Evolutionary conservation across 306 rosid genomes (phyloP), one percentile per base, ranked within the genome.

Genomic region (Cercis canadensis): DNA sequence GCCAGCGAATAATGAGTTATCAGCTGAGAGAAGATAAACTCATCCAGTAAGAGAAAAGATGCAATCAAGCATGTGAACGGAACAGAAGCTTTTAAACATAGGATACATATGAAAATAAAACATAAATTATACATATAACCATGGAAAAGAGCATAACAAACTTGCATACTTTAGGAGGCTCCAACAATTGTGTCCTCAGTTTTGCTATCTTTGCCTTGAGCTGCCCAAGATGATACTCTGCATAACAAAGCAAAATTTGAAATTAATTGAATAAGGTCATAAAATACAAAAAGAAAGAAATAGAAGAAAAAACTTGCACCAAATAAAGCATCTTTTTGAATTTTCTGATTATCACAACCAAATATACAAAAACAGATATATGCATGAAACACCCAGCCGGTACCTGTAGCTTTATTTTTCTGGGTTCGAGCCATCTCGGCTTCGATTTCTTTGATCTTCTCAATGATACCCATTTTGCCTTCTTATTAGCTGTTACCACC

Each of bases 361-460:
- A 39, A 62, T 14, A 70, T 21, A 9, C 4, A 33, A 36, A 69
- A 9, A 10, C 0, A 53, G 34, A 36, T 5, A 46, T 10, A 46
- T 11, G 16, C 3, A 39, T 3, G 61, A n/a, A 8, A 15, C 40
- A 13, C 5, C 5, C 8, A 51, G n/a, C n/a, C n/a, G 50, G 31
- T 56, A 85, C 99, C 99, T 24, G 99, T 95, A 58, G 99, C 99
- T 84, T 95, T 95, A 70, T 95, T 95, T 69, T 95, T 95, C 84
- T 95, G 99, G 54, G 99, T 95, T 75, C 99, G 95, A 79, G 97
- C 96, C 99, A 95, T 95, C 87, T 95, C 99, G 92, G 91, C 90
- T 80, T 95, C 99, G 53, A 95, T 95, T 84, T 95, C 99, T 67
- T 87, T 91, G 86, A 95, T 95, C 88, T 78, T 91, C 66, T 95